Percentiles rank a stretch among this genome's conserved stretches.
These are phyloP conservation scores for Penstemon barbatus DNA, from an alignment of 257 asterid genomes.

Conservation along the genomic window DNA sequence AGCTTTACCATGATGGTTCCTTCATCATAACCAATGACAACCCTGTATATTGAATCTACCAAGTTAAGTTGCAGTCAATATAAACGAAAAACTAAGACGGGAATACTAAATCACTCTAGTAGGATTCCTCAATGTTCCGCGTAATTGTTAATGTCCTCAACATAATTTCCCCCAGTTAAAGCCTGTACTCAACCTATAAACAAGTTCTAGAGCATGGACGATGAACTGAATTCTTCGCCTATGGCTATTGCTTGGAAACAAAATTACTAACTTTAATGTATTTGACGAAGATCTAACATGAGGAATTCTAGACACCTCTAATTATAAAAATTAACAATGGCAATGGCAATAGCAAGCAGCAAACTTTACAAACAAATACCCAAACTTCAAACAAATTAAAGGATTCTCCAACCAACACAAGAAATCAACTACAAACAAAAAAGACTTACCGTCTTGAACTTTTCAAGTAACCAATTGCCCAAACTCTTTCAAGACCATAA, in stretches of 20 bases:
- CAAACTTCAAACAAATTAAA: constrained; percentile 6
- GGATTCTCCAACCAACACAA: constrained; percentile 14
- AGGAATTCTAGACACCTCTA: constrained; percentile 19
- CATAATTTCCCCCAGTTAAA: constrained; percentile 13
- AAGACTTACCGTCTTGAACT: constrained; percentile 85
- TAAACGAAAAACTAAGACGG: constrained; percentile 13
- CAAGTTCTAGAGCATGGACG: constrained; percentile 8
- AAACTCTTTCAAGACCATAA: constrained; percentile 98
- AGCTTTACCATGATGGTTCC: constrained; percentile 98
- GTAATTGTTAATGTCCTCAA: not conserved
- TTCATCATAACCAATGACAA: constrained; percentile 95
- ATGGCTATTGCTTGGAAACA: constrained; percentile 20
- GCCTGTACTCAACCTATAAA: constrained; percentile 9
- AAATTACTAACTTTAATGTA: not conserved
- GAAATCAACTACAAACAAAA: constrained; percentile 20
- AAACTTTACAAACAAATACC: not conserved
- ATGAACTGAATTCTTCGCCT: constrained; percentile 16
- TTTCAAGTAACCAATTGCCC: constrained; percentile 94
- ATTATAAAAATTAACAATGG: not conserved
- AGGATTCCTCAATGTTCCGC: constrained; percentile 9
- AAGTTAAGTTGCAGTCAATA: constrained; percentile 28
- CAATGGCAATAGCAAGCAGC: not conserved
- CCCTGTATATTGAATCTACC: constrained; percentile 52
- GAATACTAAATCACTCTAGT: constrained; percentile 8
- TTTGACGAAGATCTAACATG: constrained; percentile 18